These are phyloP conservation scores for Aureobasidium sp. DNA, from an alignment of 2,329 filamentous ascomycete genomes.

Conservation along the genomic window DNA sequence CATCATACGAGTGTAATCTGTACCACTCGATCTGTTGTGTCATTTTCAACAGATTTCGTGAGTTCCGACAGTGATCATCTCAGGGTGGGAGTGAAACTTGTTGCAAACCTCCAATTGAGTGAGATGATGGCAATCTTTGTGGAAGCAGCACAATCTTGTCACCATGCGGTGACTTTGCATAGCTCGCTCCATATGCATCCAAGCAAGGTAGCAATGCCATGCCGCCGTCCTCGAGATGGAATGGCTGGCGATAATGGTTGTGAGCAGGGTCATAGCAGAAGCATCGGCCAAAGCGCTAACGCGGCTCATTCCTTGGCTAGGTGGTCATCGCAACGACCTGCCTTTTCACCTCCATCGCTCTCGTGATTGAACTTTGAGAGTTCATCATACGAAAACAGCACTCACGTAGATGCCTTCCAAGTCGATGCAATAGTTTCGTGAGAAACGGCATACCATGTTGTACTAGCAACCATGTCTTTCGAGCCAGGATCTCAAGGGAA, in stretches of 20 bases:
- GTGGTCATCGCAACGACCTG: neutral
- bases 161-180: neutral
- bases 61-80: neutral
- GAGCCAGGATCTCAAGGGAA: neutral
- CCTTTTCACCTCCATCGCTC: neutral
- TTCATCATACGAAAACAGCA: neutral
- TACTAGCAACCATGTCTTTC: constrained; percentile 1
- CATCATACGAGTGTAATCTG: neutral
- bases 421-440: neutral
- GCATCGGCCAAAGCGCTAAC: neutral
- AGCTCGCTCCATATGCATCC: neutral
- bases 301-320: neutral
- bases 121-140: too few relatives aligned
- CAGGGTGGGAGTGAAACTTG: neutral
- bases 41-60: neutral
- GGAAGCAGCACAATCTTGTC: neutral
- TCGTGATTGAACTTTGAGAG: neutral
- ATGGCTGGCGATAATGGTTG: neutral
- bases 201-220: neutral
- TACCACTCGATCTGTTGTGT: neutral
- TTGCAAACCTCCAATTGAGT: neutral
- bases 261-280: neutral
- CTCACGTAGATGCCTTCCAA: neutral
- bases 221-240: neutral
- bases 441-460: neutral